These are phyloP conservation scores for Trichoderma reesei DNA, from an alignment of 495 filamentous ascomycete species.

Conservation along the genomic window DNA sequence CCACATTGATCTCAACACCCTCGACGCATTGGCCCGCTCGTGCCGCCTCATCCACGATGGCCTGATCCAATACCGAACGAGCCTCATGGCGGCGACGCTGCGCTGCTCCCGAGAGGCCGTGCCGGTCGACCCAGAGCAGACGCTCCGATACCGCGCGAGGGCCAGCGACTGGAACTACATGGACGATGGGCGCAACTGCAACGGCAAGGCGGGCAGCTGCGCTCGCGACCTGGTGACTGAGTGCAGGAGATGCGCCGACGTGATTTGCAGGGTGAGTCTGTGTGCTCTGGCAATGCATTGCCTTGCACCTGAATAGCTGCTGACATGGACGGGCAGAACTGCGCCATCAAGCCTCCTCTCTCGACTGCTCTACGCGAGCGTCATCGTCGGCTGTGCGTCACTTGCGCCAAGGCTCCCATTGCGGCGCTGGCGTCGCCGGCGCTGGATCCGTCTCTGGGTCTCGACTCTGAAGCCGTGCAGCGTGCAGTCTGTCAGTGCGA, in stretches of 20 bases:
- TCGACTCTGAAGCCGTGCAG: slow-evolving; percentile 36
- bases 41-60: slow-evolving; percentile 70
- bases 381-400: slow-evolving; percentile 66
- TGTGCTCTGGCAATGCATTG: neutral
- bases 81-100: slow-evolving; percentile 61
- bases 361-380: slow-evolving; percentile 51
- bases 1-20: slow-evolving; percentile 71
- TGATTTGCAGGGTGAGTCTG: slow-evolving; percentile 65
- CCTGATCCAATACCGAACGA: slow-evolving; percentile 63
- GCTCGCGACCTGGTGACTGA: slow-evolving; percentile 76
- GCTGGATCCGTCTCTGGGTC: slow-evolving; percentile 18
- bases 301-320: neutral
- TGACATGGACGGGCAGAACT: slow-evolving; percentile 52
- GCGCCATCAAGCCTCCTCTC: slow-evolving; percentile 66
- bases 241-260: slow-evolving; percentile 65
- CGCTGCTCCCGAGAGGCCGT: slow-evolving; percentile 63
- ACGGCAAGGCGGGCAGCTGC: slow-evolving; percentile 62
- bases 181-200: slow-evolving; percentile 30
- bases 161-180: slow-evolving; percentile 44
- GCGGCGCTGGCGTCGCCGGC: slow-evolving; percentile 29
- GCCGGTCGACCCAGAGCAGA: slow-evolving; percentile 36
- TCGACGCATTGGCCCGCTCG: slow-evolving; percentile 68
- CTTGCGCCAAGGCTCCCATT: slow-evolving; percentile 60
- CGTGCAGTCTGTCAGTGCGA: slow-evolving; percentile 59
- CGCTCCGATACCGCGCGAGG: slow-evolving; percentile 39